A percentile compares a stretch with the other conserved stretches of the same genome.
Evolutionary conservation across 139 green algal genomes (phyloP).

Genomic region (Chlamydomonas incerta): DNA sequence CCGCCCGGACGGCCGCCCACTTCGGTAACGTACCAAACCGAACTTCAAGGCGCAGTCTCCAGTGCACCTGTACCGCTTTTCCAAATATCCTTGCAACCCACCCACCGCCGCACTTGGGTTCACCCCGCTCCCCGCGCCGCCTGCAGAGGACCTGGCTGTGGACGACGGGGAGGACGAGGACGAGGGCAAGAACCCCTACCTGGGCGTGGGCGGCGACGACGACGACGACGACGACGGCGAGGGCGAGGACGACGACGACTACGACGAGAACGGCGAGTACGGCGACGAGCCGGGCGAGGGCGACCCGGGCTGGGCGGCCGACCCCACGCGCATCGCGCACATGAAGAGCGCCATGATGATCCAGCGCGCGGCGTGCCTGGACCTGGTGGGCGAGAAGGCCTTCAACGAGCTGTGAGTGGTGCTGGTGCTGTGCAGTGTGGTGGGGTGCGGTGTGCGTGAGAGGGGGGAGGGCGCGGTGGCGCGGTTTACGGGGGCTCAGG

Average conservation of each 20-base stretch:
- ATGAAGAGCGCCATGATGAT: constrained; percentile 59
- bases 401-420: constrained; percentile 62
- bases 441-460: neutral
- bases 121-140: neutral
- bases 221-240: constrained; percentile 42
- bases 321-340: constrained; percentile 51
- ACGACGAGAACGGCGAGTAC: neutral
- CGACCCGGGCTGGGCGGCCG: constrained; percentile 29
- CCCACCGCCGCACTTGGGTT: neutral
- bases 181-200: constrained; percentile 50
- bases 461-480: neutral
- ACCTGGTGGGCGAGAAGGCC: constrained; percentile 59
- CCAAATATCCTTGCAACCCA: no score
- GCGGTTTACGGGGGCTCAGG: no score
- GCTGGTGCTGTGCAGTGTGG: neutral
- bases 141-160: constrained; percentile 25
- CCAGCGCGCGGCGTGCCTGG: constrained; percentile 58
- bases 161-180: constrained; percentile 52
- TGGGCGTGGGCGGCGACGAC: constrained; percentile 36
- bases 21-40: no score
- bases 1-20: no score
- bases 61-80: no score
- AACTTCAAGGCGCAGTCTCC: no score
- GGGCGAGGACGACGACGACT: constrained; percentile 44
- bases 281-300: constrained; percentile 9